Percentiles rank a stretch among this genome's conserved stretches.
phyloP scores from a whole-genome alignment of 352 stramenopile genomes.

The Pythium rhizo-oryzae region DNA sequence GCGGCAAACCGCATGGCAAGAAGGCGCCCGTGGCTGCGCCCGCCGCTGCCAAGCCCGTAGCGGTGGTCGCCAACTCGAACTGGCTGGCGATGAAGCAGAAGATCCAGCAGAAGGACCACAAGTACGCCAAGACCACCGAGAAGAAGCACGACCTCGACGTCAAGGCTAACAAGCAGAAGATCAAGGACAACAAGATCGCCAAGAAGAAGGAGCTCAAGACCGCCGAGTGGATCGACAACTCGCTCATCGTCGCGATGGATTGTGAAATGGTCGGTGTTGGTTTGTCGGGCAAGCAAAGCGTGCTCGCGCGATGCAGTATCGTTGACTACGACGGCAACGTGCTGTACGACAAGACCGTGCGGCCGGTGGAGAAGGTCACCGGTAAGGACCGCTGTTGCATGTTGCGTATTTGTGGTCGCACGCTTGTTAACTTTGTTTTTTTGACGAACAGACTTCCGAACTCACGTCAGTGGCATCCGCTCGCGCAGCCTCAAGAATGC shows the following conservation, averaged over 20 bases:
- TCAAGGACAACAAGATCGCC: conserved; percentile 50
- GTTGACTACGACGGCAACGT: conserved; percentile 84
- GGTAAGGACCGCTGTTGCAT: conserved; percentile 19
- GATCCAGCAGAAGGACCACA: conserved; percentile 50
- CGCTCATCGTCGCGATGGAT: conserved; percentile 82
- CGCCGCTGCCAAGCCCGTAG: conserved; percentile 25
- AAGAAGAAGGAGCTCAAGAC: conserved; percentile 54
- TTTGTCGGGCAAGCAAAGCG: conserved; percentile 72
- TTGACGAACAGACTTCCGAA: conserved; percentile 64
- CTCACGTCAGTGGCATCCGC: conserved; percentile 84
- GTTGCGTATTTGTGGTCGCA: not conserved
- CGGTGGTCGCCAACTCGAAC: conserved; percentile 56
- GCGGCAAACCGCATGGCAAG: not conserved
- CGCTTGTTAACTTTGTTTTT: not conserved
- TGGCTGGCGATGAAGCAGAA: conserved; percentile 78
- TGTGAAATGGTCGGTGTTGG: conserved; percentile 90
- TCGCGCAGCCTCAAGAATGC: conserved; percentile 67
- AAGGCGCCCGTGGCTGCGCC: conserved; percentile 26
- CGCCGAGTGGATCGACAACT: conserved; percentile 81
- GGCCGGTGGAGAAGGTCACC: conserved; percentile 83
- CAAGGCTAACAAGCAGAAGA: conserved; percentile 42
- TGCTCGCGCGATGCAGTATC: conserved; percentile 87
- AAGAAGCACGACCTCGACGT: conserved; percentile 49
- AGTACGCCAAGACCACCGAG: conserved; percentile 23
- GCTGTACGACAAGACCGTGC: conserved; percentile 85